phyloP scores from a whole-genome alignment of 768 basidiomycete species.

The Tricholomella constricta region DNA sequence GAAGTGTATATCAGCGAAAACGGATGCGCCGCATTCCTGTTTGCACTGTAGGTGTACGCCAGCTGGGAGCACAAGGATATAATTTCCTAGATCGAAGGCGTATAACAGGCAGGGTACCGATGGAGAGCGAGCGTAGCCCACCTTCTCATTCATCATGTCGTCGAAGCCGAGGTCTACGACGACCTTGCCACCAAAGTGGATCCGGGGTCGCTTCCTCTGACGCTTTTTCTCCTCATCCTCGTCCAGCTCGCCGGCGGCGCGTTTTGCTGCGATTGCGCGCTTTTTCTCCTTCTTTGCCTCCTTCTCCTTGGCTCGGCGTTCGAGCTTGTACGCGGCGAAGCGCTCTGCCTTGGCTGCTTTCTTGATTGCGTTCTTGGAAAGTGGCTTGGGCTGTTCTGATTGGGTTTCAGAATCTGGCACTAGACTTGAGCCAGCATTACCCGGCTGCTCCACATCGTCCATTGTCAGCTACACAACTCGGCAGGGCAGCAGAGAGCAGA shows the following conservation, averaged over 20 bases:
- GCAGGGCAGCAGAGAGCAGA: neutral
- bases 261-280: constrained; percentile 55
- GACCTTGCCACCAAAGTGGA: constrained; percentile 62
- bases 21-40: constrained; percentile 69
- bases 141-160: constrained; percentile 90
- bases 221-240: constrained; percentile 42
- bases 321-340: constrained; percentile 66
- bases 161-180: constrained; percentile 93
- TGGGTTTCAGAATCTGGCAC: neutral
- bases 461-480: neutral
- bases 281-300: constrained; percentile 77
- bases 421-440: constrained; percentile 9
- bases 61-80: constrained; percentile 88
- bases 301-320: constrained; percentile 77
- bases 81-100: constrained; percentile 67
- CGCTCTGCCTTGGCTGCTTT: constrained; percentile 71
- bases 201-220: constrained; percentile 41
- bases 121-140: constrained; percentile 37
- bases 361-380: constrained; percentile 82
- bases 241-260: constrained; percentile 65
- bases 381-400: constrained; percentile 26
- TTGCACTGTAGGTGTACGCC: constrained; percentile 88
- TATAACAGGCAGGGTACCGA: constrained; percentile 16
- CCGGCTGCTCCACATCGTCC: constrained; percentile 12
- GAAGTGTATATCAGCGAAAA: constrained; percentile 83